Percentiles rank a stretch among this genome's conserved stretches.
These are phyloP conservation scores for Stellera chamaejasme DNA, from an alignment of 345 rosid species.

Conservation along the genomic window DNA sequence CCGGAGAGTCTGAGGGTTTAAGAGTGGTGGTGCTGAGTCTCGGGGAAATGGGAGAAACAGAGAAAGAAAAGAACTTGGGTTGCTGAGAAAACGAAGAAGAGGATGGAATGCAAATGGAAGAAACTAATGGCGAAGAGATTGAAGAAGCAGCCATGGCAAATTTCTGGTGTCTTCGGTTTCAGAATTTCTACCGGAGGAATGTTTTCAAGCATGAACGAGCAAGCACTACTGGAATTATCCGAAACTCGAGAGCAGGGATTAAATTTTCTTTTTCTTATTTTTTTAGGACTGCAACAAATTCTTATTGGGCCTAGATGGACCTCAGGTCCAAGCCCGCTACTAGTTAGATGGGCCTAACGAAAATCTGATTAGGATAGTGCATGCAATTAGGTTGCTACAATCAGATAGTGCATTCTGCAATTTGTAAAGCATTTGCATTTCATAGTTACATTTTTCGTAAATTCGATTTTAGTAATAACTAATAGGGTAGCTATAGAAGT, in stretches of 20 bases:
- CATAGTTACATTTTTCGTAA: too few relatives aligned
- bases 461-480: too few relatives aligned
- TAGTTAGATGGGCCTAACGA: not conserved
- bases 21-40: constrained; percentile 20
- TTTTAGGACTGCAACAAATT: not conserved
- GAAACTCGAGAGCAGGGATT: not conserved
- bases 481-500: too few relatives aligned
- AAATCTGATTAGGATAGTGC: not conserved
- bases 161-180: too few relatives aligned
- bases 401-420: too few relatives aligned
- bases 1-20: constrained; percentile 27
- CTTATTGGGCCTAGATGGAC: not conserved
- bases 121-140: constrained; percentile 36
- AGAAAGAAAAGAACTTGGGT: constrained; percentile 27
- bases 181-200: not conserved
- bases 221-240: constrained; percentile 12
- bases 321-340: too few relatives aligned
- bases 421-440: too few relatives aligned
- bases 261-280: not conserved
- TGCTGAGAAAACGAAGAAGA: constrained; percentile 27
- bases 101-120: constrained; percentile 32
- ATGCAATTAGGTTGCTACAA: too few relatives aligned
- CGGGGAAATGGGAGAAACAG: constrained; percentile 20
- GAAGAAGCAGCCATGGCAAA: constrained; percentile 53
- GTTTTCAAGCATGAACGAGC: not conserved